Conservation (phyloP, 805 yeast species). For the Ogataea neopini region DNA sequence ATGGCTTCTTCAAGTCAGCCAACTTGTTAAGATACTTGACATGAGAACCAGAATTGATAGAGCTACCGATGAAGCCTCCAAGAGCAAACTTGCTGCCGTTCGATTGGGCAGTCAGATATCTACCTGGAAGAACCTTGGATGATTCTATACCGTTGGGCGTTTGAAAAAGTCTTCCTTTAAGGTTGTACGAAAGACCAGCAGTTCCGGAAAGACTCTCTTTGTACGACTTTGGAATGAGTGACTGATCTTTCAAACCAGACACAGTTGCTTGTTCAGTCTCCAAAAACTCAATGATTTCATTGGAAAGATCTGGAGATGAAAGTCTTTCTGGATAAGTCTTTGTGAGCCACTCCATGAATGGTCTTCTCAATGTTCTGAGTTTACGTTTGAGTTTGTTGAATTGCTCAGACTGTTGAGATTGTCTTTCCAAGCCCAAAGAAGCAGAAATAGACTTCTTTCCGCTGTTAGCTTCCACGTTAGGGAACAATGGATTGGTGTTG, state of each 20-base stretch:
- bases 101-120: slow-evolving; percentile 51
- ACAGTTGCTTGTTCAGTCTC: slow-evolving; percentile 25
- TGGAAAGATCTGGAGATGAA: slow-evolving; percentile 37
- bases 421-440: slow-evolving; percentile 26
- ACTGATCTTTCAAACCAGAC: slow-evolving; percentile 9
- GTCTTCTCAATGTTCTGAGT: slow-evolving; percentile 48
- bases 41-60: slow-evolving; percentile 28
- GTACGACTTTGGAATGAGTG: slow-evolving; percentile 22
- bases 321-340: slow-evolving; percentile 47
- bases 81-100: slow-evolving; percentile 50
- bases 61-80: slow-evolving; percentile 46
- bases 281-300: slow-evolving; percentile 43
- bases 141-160: slow-evolving; percentile 68
- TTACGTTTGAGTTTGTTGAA: slow-evolving; percentile 36
- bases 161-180: slow-evolving; percentile 66
- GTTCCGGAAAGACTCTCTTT: slow-evolving; percentile 49
- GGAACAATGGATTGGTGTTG: slow-evolving; percentile 43
- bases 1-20: slow-evolving; percentile 21
- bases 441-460: slow-evolving; percentile 29
- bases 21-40: slow-evolving; percentile 25
- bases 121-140: slow-evolving; percentile 62
- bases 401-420: slow-evolving; percentile 22
- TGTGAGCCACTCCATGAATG: slow-evolving; percentile 57
- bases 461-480: slow-evolving; percentile 24
- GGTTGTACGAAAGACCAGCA: slow-evolving; percentile 72